Evolutionary conservation across 352 stramenopile genomes (phyloP).

Genomic region (Discostella stelligera): DNA sequence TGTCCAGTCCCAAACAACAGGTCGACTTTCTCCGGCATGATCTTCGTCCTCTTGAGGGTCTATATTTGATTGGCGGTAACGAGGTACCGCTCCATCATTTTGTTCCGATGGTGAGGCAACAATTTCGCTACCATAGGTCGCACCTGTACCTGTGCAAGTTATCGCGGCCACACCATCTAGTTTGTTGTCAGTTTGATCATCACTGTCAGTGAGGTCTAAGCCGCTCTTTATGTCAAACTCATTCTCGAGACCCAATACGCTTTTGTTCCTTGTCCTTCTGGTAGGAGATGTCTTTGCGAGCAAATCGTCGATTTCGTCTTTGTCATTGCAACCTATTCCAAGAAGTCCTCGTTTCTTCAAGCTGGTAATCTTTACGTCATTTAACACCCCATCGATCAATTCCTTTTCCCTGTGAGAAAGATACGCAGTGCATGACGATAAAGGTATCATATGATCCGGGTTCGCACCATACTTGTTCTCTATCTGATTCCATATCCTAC

Average conservation of each 20-base stretch:
- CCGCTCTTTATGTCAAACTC: conserved; percentile 14
- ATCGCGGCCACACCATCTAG: background rate
- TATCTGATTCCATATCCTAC: conserved; percentile 35
- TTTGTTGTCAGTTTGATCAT: background rate
- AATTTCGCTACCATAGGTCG: no score
- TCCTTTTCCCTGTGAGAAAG: conserved; percentile 34
- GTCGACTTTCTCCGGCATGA: conserved; percentile 17
- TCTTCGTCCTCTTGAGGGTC: conserved; percentile 14
- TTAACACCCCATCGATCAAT: conserved; percentile 39
- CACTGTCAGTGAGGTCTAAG: background rate
- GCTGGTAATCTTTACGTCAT: conserved; percentile 26
- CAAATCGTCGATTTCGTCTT: conserved; percentile 36
- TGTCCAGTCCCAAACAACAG: conserved; percentile 54
- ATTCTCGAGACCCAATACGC: conserved; percentile 23
- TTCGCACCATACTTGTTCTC: conserved; percentile 45
- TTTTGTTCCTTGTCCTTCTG: conserved; percentile 1
- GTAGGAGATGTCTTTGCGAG: background rate
- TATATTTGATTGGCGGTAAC: conserved; percentile 1
- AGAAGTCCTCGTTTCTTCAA: conserved; percentile 23
- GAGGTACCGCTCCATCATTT: background rate
- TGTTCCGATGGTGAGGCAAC: background rate
- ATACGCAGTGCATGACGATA: conserved; percentile 24
- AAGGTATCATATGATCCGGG: conserved; percentile 45
- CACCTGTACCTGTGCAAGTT: no score
- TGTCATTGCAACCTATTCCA: conserved; percentile 33